These are phyloP conservation scores for Laguncularia racemosa DNA, from an alignment of 345 rosid species.

Conservation along the genomic window DNA sequence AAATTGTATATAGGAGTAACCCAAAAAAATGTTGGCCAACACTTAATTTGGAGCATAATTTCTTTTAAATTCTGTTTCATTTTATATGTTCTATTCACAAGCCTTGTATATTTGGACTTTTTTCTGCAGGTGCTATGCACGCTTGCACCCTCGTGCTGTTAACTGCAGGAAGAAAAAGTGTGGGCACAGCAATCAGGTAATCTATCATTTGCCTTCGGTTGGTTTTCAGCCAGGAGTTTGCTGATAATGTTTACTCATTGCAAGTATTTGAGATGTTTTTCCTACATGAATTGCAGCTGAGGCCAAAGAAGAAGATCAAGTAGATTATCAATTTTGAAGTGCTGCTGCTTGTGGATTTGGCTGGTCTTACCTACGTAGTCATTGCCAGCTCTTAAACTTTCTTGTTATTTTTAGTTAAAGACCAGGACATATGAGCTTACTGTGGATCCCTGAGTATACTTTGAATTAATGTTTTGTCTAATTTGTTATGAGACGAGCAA, in stretches of 20 bases:
- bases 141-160: constrained; percentile 92
- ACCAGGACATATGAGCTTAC: too few species aligned
- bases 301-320: constrained; percentile 50
- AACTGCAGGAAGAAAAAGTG: constrained; percentile 99
- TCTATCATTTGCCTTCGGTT: neutral
- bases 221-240: neutral
- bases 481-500: too few species aligned
- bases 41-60: too few species aligned
- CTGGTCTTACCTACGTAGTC: too few species aligned
- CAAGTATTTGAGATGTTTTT: neutral
- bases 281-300: constrained; percentile 45
- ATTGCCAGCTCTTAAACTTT: too few species aligned
- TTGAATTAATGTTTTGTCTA: too few species aligned
- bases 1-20: too few species aligned
- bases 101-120: neutral
- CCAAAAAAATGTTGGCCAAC: too few species aligned
- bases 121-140: constrained; percentile 72
- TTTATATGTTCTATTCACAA: neutral
- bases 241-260: neutral
- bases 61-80: neutral
- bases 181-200: constrained; percentile 98
- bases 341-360: neutral
- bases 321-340: constrained; percentile 3
- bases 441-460: too few species aligned
- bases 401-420: too few species aligned